A percentile compares a stretch with the other conserved stretches of the same genome.
These are phyloP conservation scores for Sporothrix globosa DNA, from an alignment of 2,329 filamentous ascomycete genomes.

Conservation along the genomic window DNA sequence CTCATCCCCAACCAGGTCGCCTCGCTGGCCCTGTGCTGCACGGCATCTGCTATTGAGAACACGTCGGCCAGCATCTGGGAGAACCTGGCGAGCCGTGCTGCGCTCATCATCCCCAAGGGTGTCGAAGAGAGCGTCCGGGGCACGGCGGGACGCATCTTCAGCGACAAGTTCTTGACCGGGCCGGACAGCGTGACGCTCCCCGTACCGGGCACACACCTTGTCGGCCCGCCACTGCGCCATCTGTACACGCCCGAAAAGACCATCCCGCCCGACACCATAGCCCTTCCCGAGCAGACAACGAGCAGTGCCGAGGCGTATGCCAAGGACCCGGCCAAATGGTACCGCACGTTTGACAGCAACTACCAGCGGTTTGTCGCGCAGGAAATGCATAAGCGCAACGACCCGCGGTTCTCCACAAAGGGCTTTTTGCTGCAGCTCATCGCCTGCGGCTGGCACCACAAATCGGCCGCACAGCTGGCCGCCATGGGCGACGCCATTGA, in stretches of 20 bases:
- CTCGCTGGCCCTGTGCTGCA: conserved; percentile 64
- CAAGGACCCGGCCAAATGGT: conserved; percentile 28
- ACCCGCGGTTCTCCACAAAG: conserved; percentile 63
- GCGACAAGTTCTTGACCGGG: conserved; percentile 61
- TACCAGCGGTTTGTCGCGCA: conserved; percentile 81
- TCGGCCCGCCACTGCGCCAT: conserved; percentile 32
- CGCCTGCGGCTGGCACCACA: conserved; percentile 79
- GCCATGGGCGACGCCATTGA: conserved; percentile 70
- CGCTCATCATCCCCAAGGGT: conserved; percentile 69
- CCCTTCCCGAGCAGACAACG: background rate
- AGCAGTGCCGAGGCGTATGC: background rate
- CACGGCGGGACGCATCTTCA: conserved; percentile 69
- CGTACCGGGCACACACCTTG: conserved; percentile 36
- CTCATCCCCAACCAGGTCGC: conserved; percentile 57
- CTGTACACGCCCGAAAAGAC: conserved; percentile 8
- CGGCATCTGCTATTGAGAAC: conserved; percentile 63
- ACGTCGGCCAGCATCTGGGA: conserved; percentile 62
- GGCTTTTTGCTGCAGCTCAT: conserved; percentile 78
- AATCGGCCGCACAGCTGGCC: conserved; percentile 67
- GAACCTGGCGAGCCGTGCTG: conserved; percentile 62
- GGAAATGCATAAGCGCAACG: conserved; percentile 71
- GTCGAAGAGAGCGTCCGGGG: conserved; percentile 67
- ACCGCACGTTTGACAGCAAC: conserved; percentile 66
- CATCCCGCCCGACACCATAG: background rate
- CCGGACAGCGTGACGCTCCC: conserved; percentile 63